Evolutionary conservation across 2,329 filamentous ascomycete species (phyloP).

Genomic region (Colletotrichum magnum): DNA sequence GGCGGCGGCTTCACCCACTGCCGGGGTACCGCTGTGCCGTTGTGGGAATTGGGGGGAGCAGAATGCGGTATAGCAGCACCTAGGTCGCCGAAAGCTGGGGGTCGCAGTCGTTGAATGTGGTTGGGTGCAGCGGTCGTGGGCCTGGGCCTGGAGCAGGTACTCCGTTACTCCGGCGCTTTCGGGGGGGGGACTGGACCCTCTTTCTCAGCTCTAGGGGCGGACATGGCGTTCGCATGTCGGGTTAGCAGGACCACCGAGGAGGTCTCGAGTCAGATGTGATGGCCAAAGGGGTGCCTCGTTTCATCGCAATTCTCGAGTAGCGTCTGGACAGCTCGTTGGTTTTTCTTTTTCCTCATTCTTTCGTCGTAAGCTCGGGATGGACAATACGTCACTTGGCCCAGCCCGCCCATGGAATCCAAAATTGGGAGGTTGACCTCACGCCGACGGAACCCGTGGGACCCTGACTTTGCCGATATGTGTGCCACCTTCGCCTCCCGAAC

Average conservation of each 20-base stretch:
- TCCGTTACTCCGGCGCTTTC: neutral
- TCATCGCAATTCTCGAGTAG: constrained; percentile 4
- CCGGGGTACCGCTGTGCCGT: too few relatives aligned
- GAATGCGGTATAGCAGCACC: neutral
- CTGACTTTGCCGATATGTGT: constrained; percentile 9
- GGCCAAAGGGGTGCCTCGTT: constrained; percentile 11
- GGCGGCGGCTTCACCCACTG: too few relatives aligned
- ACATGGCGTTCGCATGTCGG: constrained; percentile 16
- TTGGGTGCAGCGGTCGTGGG: neutral
- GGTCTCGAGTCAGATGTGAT: constrained; percentile 3
- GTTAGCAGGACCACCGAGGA: neutral
- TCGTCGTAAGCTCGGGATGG: neutral
- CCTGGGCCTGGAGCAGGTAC: neutral
- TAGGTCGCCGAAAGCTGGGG: constrained; percentile 6
- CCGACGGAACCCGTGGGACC: constrained; percentile 21
- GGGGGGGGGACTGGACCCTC: constrained; percentile 13
- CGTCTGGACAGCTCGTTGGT: neutral
- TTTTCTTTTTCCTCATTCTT: neutral
- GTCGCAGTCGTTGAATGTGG: constrained; percentile 1
- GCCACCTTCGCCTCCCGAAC: constrained; percentile 8
- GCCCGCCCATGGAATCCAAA: too few relatives aligned
- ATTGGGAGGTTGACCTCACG: neutral
- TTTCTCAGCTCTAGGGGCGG: constrained; percentile 16
- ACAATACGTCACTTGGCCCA: constrained; percentile 5
- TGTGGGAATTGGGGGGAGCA: neutral